phyloP scores from a whole-genome alignment of 805 yeast species.

The Sugiyamaella valdiviana region DNA sequence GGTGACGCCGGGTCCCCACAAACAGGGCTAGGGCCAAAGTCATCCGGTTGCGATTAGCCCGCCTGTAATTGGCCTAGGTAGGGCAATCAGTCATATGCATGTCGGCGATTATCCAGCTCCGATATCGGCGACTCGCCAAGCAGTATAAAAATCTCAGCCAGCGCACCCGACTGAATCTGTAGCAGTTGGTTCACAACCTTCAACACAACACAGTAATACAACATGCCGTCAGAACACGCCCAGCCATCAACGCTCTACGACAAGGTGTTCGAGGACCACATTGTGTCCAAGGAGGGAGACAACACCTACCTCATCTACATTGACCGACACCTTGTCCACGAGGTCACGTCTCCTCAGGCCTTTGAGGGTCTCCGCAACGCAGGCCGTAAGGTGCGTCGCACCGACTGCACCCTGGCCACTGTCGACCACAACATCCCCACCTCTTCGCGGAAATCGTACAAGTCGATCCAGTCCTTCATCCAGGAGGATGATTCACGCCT shows the following conservation, averaged over 20 bases:
- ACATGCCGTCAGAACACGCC: constrained; percentile 8
- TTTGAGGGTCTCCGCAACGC: constrained; percentile 92
- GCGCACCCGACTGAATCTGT: not conserved
- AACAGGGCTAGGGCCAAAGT: not conserved
- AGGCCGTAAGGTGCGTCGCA: constrained; percentile 82
- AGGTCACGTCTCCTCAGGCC: constrained; percentile 98
- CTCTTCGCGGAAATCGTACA: constrained; percentile 70
- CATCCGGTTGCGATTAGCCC: not conserved
- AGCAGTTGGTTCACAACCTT: not conserved
- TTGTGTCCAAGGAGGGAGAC: constrained; percentile 79
- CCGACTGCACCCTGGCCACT: constrained; percentile 87
- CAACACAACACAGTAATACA: not conserved
- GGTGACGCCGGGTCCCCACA: not conserved
- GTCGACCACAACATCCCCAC: constrained; percentile 98
- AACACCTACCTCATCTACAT: constrained; percentile 85
- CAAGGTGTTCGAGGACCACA: constrained; percentile 91
- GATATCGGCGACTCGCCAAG: not conserved
- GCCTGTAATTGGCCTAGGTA: not conserved
- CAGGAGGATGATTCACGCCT: constrained; percentile 85
- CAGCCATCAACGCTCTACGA: constrained; percentile 66
- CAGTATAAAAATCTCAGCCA: not conserved
- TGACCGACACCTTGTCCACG: constrained; percentile 96
- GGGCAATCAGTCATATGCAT: not conserved
- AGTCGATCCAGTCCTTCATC: constrained; percentile 70
- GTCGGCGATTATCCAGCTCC: not conserved